Evolutionary conservation across 2,329 filamentous ascomycete species (phyloP).

Genomic region (Talaromyces sp.): DNA sequence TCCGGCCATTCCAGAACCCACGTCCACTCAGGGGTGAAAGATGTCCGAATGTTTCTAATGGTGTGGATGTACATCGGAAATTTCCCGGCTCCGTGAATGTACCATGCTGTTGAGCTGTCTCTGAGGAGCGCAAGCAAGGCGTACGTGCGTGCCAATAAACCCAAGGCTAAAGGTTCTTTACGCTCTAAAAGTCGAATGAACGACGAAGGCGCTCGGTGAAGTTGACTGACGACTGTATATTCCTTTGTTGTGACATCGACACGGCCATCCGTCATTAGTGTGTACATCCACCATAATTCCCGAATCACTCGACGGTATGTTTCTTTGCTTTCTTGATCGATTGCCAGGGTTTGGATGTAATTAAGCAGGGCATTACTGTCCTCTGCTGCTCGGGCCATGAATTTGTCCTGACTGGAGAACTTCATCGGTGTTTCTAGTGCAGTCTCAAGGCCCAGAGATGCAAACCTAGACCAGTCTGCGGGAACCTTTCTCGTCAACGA

Average conservation of each 20-base stretch:
- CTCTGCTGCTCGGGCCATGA: not conserved
- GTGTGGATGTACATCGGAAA: conserved; percentile 1
- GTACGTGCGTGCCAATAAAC: conserved; percentile 3
- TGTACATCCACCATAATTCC: conserved; percentile 1
- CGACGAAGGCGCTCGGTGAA: conserved; percentile 9
- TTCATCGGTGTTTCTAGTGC: not conserved
- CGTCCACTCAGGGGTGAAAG: not conserved
- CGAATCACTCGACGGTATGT: conserved; percentile 1
- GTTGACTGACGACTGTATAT: not conserved
- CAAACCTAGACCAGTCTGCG: conserved; percentile 9
- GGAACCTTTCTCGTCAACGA: not conserved
- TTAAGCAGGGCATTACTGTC: not conserved
- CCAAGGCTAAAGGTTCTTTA: conserved; percentile 12
- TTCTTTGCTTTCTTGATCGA: conserved; percentile 1
- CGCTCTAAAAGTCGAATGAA: conserved; percentile 8
- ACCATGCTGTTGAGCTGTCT: conserved; percentile 11
- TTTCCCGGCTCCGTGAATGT: conserved; percentile 13
- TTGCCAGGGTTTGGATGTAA: not conserved
- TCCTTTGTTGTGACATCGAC: conserved; percentile 12
- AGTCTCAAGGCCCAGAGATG: not conserved
- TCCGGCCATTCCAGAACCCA: conserved; percentile 16
- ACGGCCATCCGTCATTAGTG: not conserved
- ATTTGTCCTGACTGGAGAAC: not conserved
- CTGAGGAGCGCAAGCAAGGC: conserved; percentile 1
- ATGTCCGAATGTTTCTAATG: not conserved